These are phyloP conservation scores for Arabis hirsuta DNA, from an alignment of 345 rosid genomes.

Conservation along the genomic window DNA sequence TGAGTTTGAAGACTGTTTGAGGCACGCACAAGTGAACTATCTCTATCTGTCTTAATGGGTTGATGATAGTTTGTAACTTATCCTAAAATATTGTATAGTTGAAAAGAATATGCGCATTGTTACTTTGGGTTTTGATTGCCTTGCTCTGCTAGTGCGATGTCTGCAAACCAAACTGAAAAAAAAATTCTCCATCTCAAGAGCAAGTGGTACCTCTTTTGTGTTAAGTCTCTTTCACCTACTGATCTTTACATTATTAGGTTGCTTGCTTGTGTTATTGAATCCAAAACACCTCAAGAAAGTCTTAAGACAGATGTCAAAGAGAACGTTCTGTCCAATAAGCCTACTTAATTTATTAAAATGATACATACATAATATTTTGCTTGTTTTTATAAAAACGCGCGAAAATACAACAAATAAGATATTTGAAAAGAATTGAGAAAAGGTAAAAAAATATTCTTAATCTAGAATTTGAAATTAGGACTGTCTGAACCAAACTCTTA, in stretches of 20 bases:
- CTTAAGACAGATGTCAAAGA: constrained; percentile 1
- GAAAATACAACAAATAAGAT: not conserved
- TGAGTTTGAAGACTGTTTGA: constrained; percentile 19
- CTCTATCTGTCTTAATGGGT: constrained; percentile 1
- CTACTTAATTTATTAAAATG: too few relatives aligned
- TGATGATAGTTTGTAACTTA: not conserved
- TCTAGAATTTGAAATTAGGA: too few relatives aligned
- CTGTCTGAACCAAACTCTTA: too few relatives aligned
- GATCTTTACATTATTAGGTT: not conserved
- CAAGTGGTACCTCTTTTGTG: constrained; percentile 13
- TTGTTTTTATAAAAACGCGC: constrained; percentile 16
- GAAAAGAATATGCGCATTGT: constrained; percentile 17
- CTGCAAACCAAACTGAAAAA: not conserved
- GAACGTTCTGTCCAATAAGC: constrained; percentile 18
- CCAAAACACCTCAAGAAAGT: constrained; percentile 15
- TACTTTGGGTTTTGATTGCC: constrained; percentile 26
- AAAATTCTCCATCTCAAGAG: not conserved
- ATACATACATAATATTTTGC: not conserved
- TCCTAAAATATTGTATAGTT: constrained; percentile 34
- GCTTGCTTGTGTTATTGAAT: not conserved
- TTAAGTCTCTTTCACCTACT: not conserved
- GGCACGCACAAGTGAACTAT: constrained; percentile 15
- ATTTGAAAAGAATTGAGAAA: not conserved
- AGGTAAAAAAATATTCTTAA: not conserved
- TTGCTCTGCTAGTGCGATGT: constrained; percentile 21